Evolutionary conservation across 1,139 yeast genomes (phyloP).

Genomic region (Suhomyces bokatorum): DNA sequence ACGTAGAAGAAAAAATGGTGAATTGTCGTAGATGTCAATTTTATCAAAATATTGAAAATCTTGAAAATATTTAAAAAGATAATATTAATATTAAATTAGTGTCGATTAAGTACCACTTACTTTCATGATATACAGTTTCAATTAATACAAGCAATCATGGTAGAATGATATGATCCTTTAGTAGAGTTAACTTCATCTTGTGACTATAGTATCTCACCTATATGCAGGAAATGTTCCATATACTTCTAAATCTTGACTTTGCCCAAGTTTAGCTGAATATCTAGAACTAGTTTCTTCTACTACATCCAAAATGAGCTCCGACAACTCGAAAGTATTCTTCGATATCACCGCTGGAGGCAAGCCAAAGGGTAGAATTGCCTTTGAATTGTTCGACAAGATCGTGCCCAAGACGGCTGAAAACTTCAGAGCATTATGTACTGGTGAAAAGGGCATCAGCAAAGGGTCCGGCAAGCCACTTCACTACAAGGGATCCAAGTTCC

Average conservation of each 20-base stretch:
- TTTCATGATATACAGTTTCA: no score
- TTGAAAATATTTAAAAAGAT: no score
- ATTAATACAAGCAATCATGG: no score
- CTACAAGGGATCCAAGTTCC: constrained; percentile 83
- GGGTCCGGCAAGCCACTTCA: constrained; percentile 61
- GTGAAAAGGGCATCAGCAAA: constrained; percentile 73
- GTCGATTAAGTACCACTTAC: no score
- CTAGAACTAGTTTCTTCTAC: neutral
- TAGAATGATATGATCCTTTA: no score
- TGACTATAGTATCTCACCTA: no score
- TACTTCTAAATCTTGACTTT: constrained; percentile 3
- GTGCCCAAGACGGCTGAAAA: constrained; percentile 95
- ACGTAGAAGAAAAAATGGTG: no score
- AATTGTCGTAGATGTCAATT: no score
- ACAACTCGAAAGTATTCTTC: constrained; percentile 57
- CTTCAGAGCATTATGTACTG: constrained; percentile 87
- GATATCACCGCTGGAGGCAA: constrained; percentile 70
- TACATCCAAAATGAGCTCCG: constrained; percentile 1
- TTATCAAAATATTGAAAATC: no score
- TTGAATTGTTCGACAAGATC: constrained; percentile 73
- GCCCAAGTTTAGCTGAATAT: no score
- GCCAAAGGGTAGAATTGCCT: constrained; percentile 69
- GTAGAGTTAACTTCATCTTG: no score
- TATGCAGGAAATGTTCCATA: constrained; percentile 9
- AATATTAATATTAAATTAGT: no score